A percentile compares a stretch with the other conserved stretches of the same genome.
Evolutionary conservation across 768 basidiomycete genomes (phyloP).

Genomic region (Tylopilus plumbeoviolaceoides): DNA sequence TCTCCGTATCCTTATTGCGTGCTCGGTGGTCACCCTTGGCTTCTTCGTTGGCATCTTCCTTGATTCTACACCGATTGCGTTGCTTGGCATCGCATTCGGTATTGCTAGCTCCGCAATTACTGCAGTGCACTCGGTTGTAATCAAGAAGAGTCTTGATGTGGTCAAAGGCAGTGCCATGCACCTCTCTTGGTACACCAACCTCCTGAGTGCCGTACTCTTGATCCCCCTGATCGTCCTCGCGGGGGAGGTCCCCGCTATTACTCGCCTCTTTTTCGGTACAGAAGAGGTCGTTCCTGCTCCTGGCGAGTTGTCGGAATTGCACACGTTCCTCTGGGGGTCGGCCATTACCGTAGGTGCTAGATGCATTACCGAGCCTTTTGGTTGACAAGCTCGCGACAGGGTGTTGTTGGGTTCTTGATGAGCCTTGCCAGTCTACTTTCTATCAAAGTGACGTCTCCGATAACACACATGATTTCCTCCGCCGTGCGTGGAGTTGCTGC

Average conservation of each 20-base stretch:
- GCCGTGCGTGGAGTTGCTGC: slow-evolving; percentile 93
- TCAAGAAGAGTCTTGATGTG: slow-evolving; percentile 78
- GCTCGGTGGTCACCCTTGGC: slow-evolving; percentile 81
- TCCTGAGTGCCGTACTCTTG: slow-evolving; percentile 70
- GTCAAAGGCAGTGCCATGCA: slow-evolving; percentile 83
- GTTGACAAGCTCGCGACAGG: slow-evolving; percentile 40
- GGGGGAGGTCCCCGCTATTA: slow-evolving; percentile 68
- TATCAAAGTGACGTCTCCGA: slow-evolving; percentile 96
- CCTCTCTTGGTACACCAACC: slow-evolving; percentile 90
- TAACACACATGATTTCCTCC: slow-evolving; percentile 96
- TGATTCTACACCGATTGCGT: slow-evolving; percentile 56
- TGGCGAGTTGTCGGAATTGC: slow-evolving; percentile 43
- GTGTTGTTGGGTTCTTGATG: slow-evolving; percentile 88
- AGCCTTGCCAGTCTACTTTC: slow-evolving; percentile 89
- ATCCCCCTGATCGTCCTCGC: slow-evolving; percentile 68
- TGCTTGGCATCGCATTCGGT: slow-evolving; percentile 74
- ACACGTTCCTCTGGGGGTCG: slow-evolving; percentile 77
- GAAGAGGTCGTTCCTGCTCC: slow-evolving; percentile 35
- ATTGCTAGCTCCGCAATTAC: slow-evolving; percentile 83
- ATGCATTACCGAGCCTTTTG: background rate
- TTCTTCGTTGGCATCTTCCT: slow-evolving; percentile 89
- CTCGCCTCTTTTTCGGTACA: slow-evolving; percentile 53
- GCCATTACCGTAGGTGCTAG: slow-evolving; percentile 59
- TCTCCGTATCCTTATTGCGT: slow-evolving; percentile 66
- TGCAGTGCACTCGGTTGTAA: slow-evolving; percentile 88